Base-by-base conservation (phyloP, 176 grass and related monocot species). In the Poa annua region DNA sequence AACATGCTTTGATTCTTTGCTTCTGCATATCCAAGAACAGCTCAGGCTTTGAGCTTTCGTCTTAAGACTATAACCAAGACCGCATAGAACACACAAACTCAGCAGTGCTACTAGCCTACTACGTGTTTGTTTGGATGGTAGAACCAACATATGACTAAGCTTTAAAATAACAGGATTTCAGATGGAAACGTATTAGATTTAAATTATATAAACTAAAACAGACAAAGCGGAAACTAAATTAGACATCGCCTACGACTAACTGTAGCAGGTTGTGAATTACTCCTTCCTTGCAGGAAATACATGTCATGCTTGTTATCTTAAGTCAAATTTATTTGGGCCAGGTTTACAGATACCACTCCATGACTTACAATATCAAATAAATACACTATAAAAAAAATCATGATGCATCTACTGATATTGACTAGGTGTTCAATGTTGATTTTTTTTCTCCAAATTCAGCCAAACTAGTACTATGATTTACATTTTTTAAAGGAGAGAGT, bases 1-100 rank as follows among this genome's bases (percentile, higher is more conserved):
- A 94, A 91, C 92, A 92, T 94, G 92, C 89, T 91, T 93, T 93
- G 91, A 93, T 94, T 94, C 92, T 89, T 77, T 87, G 53, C 78
- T 91, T 94, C 91, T 91, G 80, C 84, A 89, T 48, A 88, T 85
- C 71, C 80, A 92, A 86, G 80, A 90, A 61, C 60, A 76, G 68
- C 50, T 84, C 75, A 62, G 25, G 47, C 73, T 86, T 89, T 91
- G 78, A 92, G 76, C 92, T 94, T 94, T 92, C 89, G 59, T 75
- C 45, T 89, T 60, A 79, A 78, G 55, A 86, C 75, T 49, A 74
- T 32, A 66, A 79, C 79, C 39, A 83, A 64, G 36, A 86, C 54
- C 56, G 52, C 44, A 73, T 42, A 71, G 35, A 82, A 47, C 15
- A 77, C 36, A 74, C 80, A 86, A 74, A 49, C 74, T 74, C n/a